phyloP scores from a whole-genome alignment of 768 basidiomycete species.

The Leccinum rimulosum region DNA sequence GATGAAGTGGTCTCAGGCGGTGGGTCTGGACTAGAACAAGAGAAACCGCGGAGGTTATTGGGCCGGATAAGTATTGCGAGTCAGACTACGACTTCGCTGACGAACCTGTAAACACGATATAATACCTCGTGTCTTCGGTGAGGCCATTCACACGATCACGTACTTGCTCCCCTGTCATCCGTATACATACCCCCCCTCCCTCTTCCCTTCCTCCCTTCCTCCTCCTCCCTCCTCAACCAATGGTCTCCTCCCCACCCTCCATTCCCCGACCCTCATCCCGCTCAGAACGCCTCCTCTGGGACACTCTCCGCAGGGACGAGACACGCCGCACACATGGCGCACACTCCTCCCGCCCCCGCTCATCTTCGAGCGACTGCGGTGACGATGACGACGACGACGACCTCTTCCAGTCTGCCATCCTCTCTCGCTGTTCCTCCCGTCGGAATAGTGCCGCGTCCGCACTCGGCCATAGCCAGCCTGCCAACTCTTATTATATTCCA shows the following conservation, averaged over 20 bases:
- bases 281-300: constrained; percentile 54
- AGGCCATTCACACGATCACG: background rate
- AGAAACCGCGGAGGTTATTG: background rate
- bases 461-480: constrained; percentile 6
- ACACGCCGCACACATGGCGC: constrained; percentile 33
- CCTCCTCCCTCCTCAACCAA: constrained; percentile 10
- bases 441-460: constrained; percentile 22
- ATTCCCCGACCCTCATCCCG: constrained; percentile 43
- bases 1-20: background rate
- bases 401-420: constrained; percentile 28
- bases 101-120: background rate
- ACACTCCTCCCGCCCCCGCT: constrained; percentile 24
- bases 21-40: background rate
- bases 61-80: background rate
- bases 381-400: constrained; percentile 27
- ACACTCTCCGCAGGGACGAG: constrained; percentile 52
- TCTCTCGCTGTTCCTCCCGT: constrained; percentile 21
- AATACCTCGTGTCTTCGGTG: background rate
- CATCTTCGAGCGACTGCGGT: constrained; percentile 23
- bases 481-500: constrained; percentile 32
- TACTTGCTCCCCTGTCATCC: constrained; percentile 24
- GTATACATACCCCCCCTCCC: constrained; percentile 20
- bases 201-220: background rate
- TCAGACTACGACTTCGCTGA: background rate
- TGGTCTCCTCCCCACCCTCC: constrained; percentile 9